A percentile compares a stretch with the other conserved stretches of the same genome.
These are phyloP conservation scores for Pyrenochaeta sp. DNA, from an alignment of 2,329 filamentous ascomycete genomes.

Conservation along the genomic window DNA sequence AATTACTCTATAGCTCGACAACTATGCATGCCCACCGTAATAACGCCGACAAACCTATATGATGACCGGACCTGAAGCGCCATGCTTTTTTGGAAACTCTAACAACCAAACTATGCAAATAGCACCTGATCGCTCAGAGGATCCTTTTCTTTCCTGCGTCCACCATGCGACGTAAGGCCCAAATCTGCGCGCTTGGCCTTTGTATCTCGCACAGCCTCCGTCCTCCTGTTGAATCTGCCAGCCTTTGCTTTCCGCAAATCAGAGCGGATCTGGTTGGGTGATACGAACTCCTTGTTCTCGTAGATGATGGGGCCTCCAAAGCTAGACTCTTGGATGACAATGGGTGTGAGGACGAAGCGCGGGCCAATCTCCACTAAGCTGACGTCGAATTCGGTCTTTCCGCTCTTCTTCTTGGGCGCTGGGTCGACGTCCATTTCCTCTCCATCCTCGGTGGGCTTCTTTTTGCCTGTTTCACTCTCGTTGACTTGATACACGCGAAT, in stretches of 20 bases:
- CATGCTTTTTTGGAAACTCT: slow-evolving; percentile 12
- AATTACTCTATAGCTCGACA: background rate
- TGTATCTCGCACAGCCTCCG: slow-evolving; percentile 76
- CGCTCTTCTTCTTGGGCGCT: slow-evolving; percentile 55
- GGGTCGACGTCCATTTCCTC: slow-evolving; percentile 49
- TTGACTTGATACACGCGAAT: slow-evolving; percentile 92
- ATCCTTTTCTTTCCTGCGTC: slow-evolving; percentile 68
- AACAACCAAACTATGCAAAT: slow-evolving; percentile 67
- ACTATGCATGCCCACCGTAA: background rate
- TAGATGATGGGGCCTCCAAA: slow-evolving; percentile 98
- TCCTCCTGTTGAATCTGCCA: slow-evolving; percentile 76
- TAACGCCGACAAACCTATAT: background rate
- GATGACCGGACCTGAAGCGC: slow-evolving; percentile 24
- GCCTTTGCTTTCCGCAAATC: slow-evolving; percentile 82
- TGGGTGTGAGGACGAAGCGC: slow-evolving; percentile 90
- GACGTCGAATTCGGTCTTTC: slow-evolving; percentile 73
- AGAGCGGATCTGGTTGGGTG: slow-evolving; percentile 89
- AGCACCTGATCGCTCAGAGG: slow-evolving; percentile 79
- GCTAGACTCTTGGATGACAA: slow-evolving; percentile 92
- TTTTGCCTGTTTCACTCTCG: slow-evolving; percentile 74
- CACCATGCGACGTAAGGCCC: slow-evolving; percentile 74
- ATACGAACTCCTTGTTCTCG: slow-evolving; percentile 97
- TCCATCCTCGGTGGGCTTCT: slow-evolving; percentile 48
- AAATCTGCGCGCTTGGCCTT: slow-evolving; percentile 78
- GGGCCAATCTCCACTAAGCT: slow-evolving; percentile 92